Conservation (phyloP, 495 filamentous ascomycete genomes). For the Gamarada debralockiae region DNA sequence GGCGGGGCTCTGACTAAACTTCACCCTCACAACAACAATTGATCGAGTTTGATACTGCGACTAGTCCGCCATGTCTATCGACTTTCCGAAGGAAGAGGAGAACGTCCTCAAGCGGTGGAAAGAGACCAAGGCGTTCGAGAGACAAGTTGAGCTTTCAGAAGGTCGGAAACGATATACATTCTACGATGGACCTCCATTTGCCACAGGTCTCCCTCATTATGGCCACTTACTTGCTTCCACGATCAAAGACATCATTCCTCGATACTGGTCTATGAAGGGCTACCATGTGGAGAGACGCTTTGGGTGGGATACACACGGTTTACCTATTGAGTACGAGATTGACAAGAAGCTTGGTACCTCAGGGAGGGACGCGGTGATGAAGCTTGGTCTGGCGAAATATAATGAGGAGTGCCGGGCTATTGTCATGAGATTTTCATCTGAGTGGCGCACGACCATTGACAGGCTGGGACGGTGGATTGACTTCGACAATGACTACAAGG, state of each 20-base stretch:
- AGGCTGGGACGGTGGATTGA: constrained; percentile 95
- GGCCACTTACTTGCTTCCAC: constrained; percentile 94
- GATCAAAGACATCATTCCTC: constrained; percentile 94
- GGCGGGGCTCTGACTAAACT: background rate
- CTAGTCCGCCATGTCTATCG: constrained; percentile 35
- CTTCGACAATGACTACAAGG: constrained; percentile 98
- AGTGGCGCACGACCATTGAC: constrained; percentile 90
- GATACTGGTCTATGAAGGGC: constrained; percentile 98
- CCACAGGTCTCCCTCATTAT: constrained; percentile 84
- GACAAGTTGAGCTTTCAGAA: constrained; percentile 56
- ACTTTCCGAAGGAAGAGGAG: constrained; percentile 91
- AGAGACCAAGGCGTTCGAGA: constrained; percentile 84
- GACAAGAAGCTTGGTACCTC: constrained; percentile 95
- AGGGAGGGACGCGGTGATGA: constrained; percentile 80
- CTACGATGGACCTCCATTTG: constrained; percentile 60
- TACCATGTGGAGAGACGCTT: constrained; percentile 73
- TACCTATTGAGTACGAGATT: constrained; percentile 97
- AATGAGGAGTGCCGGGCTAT: constrained; percentile 91
- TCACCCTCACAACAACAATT: background rate
- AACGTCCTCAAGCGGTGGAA: constrained; percentile 75
- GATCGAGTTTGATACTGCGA: background rate
- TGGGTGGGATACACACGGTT: constrained; percentile 88
- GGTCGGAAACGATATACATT: constrained; percentile 76
- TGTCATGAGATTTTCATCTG: constrained; percentile 86
- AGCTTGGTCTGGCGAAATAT: constrained; percentile 86